These are phyloP conservation scores for Candida andamanensis DNA, from an alignment of 805 yeast genomes.

Conservation along the genomic window DNA sequence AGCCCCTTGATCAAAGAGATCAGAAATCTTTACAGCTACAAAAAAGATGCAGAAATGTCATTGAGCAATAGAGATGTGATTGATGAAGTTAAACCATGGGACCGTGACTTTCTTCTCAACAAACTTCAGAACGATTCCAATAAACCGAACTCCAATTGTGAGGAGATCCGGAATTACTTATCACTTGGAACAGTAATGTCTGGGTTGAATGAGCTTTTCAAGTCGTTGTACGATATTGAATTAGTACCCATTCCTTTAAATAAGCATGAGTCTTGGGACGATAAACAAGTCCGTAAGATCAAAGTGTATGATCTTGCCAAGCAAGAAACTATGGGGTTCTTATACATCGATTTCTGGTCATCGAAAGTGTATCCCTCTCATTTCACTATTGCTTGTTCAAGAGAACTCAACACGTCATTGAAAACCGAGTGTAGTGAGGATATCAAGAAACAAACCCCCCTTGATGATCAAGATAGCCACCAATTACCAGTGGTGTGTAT, in stretches of 20 bases:
- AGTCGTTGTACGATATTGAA: constrained; percentile 68
- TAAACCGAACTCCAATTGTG: constrained; percentile 13
- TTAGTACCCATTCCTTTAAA: constrained; percentile 60
- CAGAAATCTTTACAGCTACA: constrained; percentile 36
- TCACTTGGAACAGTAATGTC: constrained; percentile 82
- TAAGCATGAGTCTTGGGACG: constrained; percentile 82
- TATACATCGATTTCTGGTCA: constrained; percentile 84
- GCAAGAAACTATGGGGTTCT: constrained; percentile 61
- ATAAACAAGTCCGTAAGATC: constrained; percentile 71
- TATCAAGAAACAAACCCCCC: constrained; percentile 24
- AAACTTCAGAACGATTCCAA: constrained; percentile 12
- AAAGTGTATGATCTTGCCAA: constrained; percentile 60
- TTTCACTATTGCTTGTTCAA: constrained; percentile 91
- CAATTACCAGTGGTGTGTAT: constrained; percentile 89
- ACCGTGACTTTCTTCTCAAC: constrained; percentile 59
- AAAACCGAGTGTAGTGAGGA: constrained; percentile 22
- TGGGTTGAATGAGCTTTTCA: constrained; percentile 71
- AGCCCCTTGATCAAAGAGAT: constrained; percentile 57
- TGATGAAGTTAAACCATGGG: constrained; percentile 76
- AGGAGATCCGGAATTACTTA: constrained; percentile 63
- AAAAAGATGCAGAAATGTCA: constrained; percentile 11
- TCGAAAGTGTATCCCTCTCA: constrained; percentile 86
- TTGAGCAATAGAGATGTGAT: constrained; percentile 29
- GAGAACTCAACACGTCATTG: constrained; percentile 57
- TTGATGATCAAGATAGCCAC: constrained; percentile 44